Percentiles rank a stretch among this genome's conserved stretches.
These are phyloP conservation scores for Acacia crassicarpa DNA, from an alignment of 306 rosid species.

Conservation along the genomic window DNA sequence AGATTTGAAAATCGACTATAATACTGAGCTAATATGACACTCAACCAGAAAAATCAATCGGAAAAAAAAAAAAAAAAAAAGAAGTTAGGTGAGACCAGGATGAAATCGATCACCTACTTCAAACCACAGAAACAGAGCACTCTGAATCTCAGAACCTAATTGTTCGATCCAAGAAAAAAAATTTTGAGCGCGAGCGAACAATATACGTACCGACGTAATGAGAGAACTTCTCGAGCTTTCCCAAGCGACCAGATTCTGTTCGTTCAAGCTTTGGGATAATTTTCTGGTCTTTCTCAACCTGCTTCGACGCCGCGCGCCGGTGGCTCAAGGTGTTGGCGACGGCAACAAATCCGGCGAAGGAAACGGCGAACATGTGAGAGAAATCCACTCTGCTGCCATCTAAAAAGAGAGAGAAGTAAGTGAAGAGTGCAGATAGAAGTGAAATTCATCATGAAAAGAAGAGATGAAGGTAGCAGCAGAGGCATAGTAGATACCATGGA, in stretches of 20 bases:
- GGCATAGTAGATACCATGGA: background rate
- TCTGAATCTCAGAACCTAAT: background rate
- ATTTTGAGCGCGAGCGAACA: background rate
- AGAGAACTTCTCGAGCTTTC: conserved; percentile 65
- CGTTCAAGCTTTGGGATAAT: conserved; percentile 40
- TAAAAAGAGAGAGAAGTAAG: conserved; percentile 1
- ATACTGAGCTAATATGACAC: background rate
- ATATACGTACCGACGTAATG: conserved; percentile 62
- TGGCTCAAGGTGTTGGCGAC: conserved; percentile 22
- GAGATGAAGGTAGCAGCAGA: background rate
- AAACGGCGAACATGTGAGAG: conserved; percentile 45
- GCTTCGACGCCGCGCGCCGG: conserved; percentile 24
- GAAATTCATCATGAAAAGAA: background rate
- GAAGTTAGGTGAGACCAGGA: background rate
- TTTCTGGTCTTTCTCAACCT: conserved; percentile 12
- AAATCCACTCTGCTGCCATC: conserved; percentile 43
- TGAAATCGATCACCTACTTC: background rate
- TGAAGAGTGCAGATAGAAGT: background rate
- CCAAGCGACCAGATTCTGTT: conserved; percentile 63
- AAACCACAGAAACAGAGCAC: background rate
- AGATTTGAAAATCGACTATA: background rate
- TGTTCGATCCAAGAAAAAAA: background rate
- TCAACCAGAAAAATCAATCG: background rate
- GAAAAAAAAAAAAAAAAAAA: background rate
- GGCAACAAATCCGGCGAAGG: conserved; percentile 45